Percentiles rank a stretch among this genome's conserved stretches.
Conservation (phyloP, 768 basidiomycete species). For the Psilocybe cubensis region DNA sequence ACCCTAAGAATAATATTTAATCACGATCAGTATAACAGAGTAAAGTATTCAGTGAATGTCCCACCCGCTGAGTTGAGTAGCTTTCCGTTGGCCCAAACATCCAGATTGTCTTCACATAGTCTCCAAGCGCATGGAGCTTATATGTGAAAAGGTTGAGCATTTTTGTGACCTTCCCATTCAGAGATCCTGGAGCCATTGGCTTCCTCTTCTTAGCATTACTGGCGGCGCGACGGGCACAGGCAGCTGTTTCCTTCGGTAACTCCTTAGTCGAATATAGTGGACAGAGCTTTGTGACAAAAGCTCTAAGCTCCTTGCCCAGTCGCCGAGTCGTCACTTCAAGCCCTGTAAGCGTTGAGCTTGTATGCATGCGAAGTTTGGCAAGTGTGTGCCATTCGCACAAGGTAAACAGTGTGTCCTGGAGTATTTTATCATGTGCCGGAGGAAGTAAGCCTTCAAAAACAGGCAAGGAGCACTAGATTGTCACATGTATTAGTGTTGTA, state of each 20-base stretch:
- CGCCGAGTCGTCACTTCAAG: constrained; percentile 28
- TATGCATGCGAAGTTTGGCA: constrained; percentile 38
- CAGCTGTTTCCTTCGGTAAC: constrained; percentile 26
- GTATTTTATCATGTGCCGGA: constrained; percentile 21
- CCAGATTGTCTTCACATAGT: constrained; percentile 15
- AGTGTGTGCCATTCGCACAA: constrained; percentile 38
- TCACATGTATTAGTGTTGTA: not conserved
- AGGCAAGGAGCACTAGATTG: constrained; percentile 33
- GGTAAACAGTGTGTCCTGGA: constrained; percentile 31
- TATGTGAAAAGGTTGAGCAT: constrained; percentile 16
- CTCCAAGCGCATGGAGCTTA: no score
- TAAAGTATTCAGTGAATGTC: no score
- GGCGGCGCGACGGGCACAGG: constrained; percentile 20
- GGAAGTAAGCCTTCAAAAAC: constrained; percentile 34
- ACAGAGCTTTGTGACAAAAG: constrained; percentile 24
- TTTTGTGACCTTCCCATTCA: no score
- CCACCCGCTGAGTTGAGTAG: constrained; percentile 13
- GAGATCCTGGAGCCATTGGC: not conserved
- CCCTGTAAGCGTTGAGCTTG: constrained; percentile 33
- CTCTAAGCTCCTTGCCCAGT: constrained; percentile 25
- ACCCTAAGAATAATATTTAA: constrained; percentile 5
- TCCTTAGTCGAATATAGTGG: constrained; percentile 17
- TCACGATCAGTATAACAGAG: constrained; percentile 5
- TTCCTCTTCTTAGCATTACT: not conserved
- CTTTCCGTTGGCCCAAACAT: constrained; percentile 19